Base-by-base conservation (phyloP, 257 asterid species). In the Primulina eburnea region DNA sequence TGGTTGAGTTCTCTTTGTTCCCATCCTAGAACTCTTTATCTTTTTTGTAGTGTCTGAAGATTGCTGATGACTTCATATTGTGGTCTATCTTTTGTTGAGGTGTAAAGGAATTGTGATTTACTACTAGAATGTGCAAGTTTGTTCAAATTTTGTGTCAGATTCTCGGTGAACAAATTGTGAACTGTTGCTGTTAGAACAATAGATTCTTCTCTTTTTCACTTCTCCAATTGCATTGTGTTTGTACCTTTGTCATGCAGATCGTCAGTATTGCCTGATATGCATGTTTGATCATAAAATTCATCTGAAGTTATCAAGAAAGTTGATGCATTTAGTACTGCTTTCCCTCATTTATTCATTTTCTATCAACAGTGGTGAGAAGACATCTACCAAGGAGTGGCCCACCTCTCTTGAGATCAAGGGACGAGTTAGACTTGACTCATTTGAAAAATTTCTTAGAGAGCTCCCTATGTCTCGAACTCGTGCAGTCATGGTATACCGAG, bases 401-500 rank as follows among this genome's bases (percentile, higher is more conserved):
- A 67, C 73, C 62, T 82, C 96, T 70, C 87, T 94, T 40, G 99
- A 94, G 84, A 84, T 91, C 79, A 91, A 91, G 82, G 99, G 99
- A 60, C 84, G 96, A 84, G 99, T 94, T 68, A 82, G 93, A 73
- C 89, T 89, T 38, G 99, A 87, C 58, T 96, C 99, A 4, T 94
- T 94, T 75, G 97, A 88, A 71, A 94, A 91, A 73, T 94, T 94
- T 78, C 77, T 94, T 64, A 89, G 85, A 81, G 95, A 88, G 69
- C 98, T 94, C 76, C 99, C 96, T 0, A 85, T 81, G 88, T 94
- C 99, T 59, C 95, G 99, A 68, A 88, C 96, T 21, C 99, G 99
- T 83, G 97, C 98, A 79, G 99, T 94, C 88, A 94, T 94, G 99
- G 99, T 94, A 94, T 87, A 77, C 84, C 77, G 82, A 87, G 92